Evolutionary conservation across 2,329 filamentous ascomycete species (phyloP).

Genomic region (Gremmenia infestans): DNA sequence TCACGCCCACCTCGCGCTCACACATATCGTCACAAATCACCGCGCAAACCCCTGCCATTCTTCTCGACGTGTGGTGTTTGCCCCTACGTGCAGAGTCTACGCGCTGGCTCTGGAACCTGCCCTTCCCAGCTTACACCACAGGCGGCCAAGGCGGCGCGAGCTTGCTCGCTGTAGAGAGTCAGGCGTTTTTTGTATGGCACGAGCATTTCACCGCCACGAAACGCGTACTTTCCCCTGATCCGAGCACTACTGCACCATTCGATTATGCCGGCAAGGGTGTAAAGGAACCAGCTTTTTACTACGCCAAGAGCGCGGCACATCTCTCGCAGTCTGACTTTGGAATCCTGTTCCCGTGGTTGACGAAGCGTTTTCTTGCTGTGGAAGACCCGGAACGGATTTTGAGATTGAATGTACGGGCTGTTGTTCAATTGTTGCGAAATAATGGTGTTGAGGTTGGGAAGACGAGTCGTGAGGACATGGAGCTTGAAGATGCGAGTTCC

Average conservation of each 20-base stretch:
- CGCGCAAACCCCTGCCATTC: constrained; percentile 56
- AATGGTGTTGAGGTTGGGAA: constrained; percentile 45
- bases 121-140: constrained; percentile 52
- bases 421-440: constrained; percentile 50
- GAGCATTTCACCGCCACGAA: constrained; percentile 67
- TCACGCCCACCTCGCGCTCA: constrained; percentile 50
- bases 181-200: constrained; percentile 74
- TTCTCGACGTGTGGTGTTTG: constrained; percentile 79
- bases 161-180: constrained; percentile 67
- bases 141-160: constrained; percentile 51
- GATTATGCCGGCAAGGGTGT: constrained; percentile 5
- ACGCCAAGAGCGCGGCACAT: constrained; percentile 68
- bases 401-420: constrained; percentile 53
- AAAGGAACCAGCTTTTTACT: constrained; percentile 63
- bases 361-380: constrained; percentile 51
- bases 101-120: constrained; percentile 62
- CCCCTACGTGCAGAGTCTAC: constrained; percentile 62
- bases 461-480: constrained; percentile 41
- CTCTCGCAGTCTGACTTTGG: constrained; percentile 82
- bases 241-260: constrained; percentile 35
- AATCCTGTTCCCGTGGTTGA: constrained; percentile 70
- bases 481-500: constrained; percentile 15
- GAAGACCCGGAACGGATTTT: constrained; percentile 55
- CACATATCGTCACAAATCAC: constrained; percentile 62
- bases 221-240: constrained; percentile 55